These are phyloP conservation scores for Aureobasidium zeae DNA, from an alignment of 2,329 filamentous ascomycete genomes.

Conservation along the genomic window DNA sequence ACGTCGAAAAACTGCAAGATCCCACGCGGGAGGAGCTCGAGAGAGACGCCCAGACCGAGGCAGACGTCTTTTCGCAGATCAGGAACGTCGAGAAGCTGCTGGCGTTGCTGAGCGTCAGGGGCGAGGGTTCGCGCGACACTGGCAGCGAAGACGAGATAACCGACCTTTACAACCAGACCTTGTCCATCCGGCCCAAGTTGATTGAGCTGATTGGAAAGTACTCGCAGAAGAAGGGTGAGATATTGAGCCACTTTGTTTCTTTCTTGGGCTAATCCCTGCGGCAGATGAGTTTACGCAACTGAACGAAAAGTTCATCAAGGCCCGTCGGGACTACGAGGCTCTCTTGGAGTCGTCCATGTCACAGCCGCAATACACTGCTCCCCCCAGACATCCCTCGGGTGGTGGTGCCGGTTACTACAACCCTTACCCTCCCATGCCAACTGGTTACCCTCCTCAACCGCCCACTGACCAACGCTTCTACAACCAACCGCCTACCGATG, in stretches of 20 bases:
- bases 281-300: conserved; percentile 94
- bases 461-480: conserved; percentile 19
- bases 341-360: conserved; percentile 96
- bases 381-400: conserved; percentile 11
- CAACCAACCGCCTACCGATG: conserved; percentile 10
- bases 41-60: conserved; percentile 91
- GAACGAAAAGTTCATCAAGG: conserved; percentile 99
- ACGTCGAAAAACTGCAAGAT: conserved; percentile 93
- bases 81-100: conserved; percentile 74
- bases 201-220: conserved; percentile 99
- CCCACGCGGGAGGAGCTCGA: conserved; percentile 91
- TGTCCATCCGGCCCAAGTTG: conserved; percentile 89
- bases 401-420: conserved; percentile 9
- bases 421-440: conserved; percentile 44
- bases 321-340: conserved; percentile 88
- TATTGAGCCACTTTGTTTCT: too few species aligned
- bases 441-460: conserved; percentile 29
- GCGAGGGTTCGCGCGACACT: conserved; percentile 62
- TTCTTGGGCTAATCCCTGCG: too few species aligned
- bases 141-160: conserved; percentile 82
- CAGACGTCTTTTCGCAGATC: conserved; percentile 66
- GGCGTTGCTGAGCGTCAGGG: conserved; percentile 77
- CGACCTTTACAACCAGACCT: conserved; percentile 76
- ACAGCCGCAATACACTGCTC: conserved; percentile 47
- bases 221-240: conserved; percentile 89